Evolutionary conservation across 148 eudicot species (phyloP), one percentile per base, ranked within the genome.

Genomic region (Hydrangea macrophylla): DNA sequence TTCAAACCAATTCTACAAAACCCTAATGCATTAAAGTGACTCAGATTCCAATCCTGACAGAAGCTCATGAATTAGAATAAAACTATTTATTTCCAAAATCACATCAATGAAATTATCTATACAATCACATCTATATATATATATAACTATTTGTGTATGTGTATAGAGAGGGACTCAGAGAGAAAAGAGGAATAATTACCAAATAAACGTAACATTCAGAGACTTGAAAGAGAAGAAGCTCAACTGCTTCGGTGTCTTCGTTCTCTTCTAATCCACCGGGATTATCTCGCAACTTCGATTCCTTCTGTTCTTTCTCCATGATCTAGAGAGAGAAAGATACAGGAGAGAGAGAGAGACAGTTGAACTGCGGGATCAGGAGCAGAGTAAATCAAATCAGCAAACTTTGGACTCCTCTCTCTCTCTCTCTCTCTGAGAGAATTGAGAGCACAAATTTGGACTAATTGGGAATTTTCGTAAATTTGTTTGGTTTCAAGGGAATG

Each of bases 161-260:
- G 18, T 31, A 2, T 18, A 23, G 55, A 40, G 54, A 9, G 45
- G 48, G 17, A 35, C n/a, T 4, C 51, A 17, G 2, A 37, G 25
- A 33, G 26, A 17, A 35, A 24, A 26, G 22, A 10, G 61, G 59
- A 42, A 5, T 31, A 51, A 71, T 75, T 82, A 94, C 99, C 84
- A 94, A 65, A 78, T 94, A 94, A 60, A 94, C 97, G 65, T 94
- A 94, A 73, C 91, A 94, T 81, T 94, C 97, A 39, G 97, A 60
- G 32, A 87, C 97, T 79, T 94, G 99, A 70, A 83, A 94, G 58
- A 94, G 88, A 73, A 90, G 63, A 59, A 90, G 84, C 83, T 94
- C 97, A 40, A 87, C 73, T 22, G 93, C 70, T 60, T 86, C 98
- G 15, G 50, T 45, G 33, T 72, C 82, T 31, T 71, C 83, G 65